Conservation (phyloP, 1,284 basidiomycete genomes). For the Peniophora sp. region DNA sequence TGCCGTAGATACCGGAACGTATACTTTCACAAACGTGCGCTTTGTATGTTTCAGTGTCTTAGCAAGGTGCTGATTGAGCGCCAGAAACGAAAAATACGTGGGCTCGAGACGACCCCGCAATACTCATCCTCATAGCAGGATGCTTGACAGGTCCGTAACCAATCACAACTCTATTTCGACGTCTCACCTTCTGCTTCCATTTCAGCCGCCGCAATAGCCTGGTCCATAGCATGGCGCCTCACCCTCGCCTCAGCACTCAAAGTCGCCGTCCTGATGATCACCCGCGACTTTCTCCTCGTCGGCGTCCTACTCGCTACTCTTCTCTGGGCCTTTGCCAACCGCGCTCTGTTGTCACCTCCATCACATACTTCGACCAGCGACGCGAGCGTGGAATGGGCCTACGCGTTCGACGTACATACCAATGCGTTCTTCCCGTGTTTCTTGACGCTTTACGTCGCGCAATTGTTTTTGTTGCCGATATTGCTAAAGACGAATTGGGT, state of each 20-base stretch:
- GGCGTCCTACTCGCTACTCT: conserved; percentile 70
- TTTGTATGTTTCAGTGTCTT: conserved; percentile 5
- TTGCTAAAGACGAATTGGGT: conserved; percentile 84
- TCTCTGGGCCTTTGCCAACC: conserved; percentile 76
- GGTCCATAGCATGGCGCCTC: conserved; percentile 80
- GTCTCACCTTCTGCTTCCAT: conserved; percentile 3
- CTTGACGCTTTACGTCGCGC: conserved; percentile 79
- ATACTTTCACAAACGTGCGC: conserved; percentile 83
- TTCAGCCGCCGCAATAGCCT: conserved; percentile 70
- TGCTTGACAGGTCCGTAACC: conserved; percentile 59
- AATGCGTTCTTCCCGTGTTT: conserved; percentile 93
- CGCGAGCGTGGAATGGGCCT: conserved; percentile 81
- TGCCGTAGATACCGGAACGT: conserved; percentile 73
- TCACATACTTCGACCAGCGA: conserved; percentile 68
- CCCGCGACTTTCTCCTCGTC: conserved; percentile 78
- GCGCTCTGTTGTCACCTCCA: conserved; percentile 61
- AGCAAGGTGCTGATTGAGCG: conserved; percentile 1
- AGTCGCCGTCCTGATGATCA: conserved; percentile 73
- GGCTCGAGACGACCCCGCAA: conserved; percentile 93
- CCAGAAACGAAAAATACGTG: conserved; percentile 96
- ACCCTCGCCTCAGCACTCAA: conserved; percentile 46
- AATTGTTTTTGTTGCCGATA: conserved; percentile 78
- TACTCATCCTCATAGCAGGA: conserved; percentile 75
- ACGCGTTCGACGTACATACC: conserved; percentile 91
- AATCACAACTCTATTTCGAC: background rate